Conservation (phyloP, 345 rosid genomes). For the Salix suchowensis region DNA sequence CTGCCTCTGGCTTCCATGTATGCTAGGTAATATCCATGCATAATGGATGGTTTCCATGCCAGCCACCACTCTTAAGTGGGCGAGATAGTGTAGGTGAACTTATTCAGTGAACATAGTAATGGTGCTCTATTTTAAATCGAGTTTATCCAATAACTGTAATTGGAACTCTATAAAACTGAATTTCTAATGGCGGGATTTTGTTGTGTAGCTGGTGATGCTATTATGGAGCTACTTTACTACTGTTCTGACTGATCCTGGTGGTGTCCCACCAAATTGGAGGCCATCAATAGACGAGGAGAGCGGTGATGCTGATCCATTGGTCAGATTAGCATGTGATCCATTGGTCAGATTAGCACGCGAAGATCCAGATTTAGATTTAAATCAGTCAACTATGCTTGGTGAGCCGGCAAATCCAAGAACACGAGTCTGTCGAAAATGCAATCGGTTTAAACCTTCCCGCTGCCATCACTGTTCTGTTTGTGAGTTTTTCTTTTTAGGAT, state of each 20-base stretch:
- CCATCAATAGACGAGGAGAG: slow-evolving; percentile 60
- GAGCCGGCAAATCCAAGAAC: slow-evolving; percentile 32
- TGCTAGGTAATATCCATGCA: background rate
- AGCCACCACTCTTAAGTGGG: background rate
- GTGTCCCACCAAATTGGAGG: slow-evolving; percentile 67
- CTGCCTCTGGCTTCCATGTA: background rate
- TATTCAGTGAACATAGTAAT: background rate
- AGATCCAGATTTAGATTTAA: slow-evolving; percentile 14
- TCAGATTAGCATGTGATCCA: slow-evolving; percentile 26
- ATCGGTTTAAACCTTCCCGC: slow-evolving; percentile 64
- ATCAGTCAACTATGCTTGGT: slow-evolving; percentile 18
- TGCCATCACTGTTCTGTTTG: slow-evolving; percentile 83
- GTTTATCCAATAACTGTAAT: background rate
- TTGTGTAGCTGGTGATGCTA: slow-evolving; percentile 62
- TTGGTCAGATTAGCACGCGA: slow-evolving; percentile 22
- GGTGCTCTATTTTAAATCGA: background rate
- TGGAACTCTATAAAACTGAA: background rate
- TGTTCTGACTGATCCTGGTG: slow-evolving; percentile 73
- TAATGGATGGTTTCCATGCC: background rate
- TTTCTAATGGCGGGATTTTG: slow-evolving; percentile 5
- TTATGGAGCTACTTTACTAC: slow-evolving; percentile 76
- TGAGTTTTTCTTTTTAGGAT: slow-evolving; percentile 32
- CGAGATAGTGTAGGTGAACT: background rate
- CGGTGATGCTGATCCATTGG: slow-evolving; percentile 36
- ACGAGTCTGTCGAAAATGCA: slow-evolving; percentile 67